Base-by-base conservation (phyloP, 148 eudicot genomes). In the Rhododendron ovatum region DNA sequence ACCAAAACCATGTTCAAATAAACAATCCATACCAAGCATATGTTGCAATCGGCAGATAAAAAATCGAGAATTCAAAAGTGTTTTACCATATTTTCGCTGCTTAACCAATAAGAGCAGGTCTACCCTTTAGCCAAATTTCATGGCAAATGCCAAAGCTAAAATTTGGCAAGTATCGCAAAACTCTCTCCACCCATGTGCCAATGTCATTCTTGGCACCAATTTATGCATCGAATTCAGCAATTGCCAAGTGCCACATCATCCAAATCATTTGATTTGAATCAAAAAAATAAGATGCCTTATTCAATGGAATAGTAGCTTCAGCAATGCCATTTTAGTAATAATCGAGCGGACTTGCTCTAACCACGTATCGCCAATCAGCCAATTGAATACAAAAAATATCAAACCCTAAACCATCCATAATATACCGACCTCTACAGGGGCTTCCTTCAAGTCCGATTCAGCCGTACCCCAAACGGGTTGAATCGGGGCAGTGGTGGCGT, bases 401-500 rank as follows among this genome's bases (percentile, higher is more conserved):
- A 63, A 63, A 63, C 10, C 69, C 15, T 24, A 83, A 43, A 48
- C 17, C 59, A 67, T 61, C n/a, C 33, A 65, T 4, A 67, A n/a
- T 30, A 83, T 12, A 20, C 35, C 65, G 17, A 86, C 87, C 87
- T 81, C 87, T 2, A 73, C 30, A 26, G 47, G 61, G 9, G 39
- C 43, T 33, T 76, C 57, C 35, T 55, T 85, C 67, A 13, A 80
- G 81, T 84, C 59, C 20, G 82, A 45, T 18, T 86, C 84, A 6
- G 39, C 89, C 51, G 83, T 4, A 88, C 92, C 94, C 98, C 98
- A 95, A n/a, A 84, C 86, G 22, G 96, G 86, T 82, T 83, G 91
- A 14, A 92, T 94, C 0, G 99, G 99, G 24, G 96, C 98, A 8
- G 94, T 90, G 59, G 98, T 95, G 78, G 96, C 96, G 83, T 91